Conservation (phyloP, 2,329 filamentous ascomycete genomes). For the Parasarocladium wereldwijsianum region DNA sequence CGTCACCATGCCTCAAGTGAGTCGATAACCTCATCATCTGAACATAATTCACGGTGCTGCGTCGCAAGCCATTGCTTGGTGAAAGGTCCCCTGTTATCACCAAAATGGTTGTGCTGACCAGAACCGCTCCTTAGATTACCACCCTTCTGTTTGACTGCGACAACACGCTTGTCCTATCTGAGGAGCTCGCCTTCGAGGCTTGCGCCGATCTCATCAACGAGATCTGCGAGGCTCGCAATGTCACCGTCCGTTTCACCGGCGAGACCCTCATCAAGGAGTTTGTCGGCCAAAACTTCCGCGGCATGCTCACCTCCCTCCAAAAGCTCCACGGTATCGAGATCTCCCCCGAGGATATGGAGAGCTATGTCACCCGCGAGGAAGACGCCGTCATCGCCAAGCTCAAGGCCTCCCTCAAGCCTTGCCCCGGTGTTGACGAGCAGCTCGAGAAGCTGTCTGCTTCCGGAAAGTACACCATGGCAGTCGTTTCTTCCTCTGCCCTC, state of each 20-base stretch:
- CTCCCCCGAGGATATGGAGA: slow-evolving; percentile 50
- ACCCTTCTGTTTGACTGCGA: slow-evolving; percentile 65
- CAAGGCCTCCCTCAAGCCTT: slow-evolving; percentile 49
- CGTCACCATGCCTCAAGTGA: slow-evolving; percentile 20
- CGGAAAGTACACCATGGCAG: slow-evolving; percentile 57
- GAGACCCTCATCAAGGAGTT: slow-evolving; percentile 71
- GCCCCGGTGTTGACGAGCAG: slow-evolving; percentile 51
- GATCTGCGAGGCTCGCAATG: slow-evolving; percentile 54
- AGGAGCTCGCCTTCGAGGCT: slow-evolving; percentile 81
- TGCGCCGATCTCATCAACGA: slow-evolving; percentile 82
- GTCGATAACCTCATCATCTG: slow-evolving; percentile 4
- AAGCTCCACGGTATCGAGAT: slow-evolving; percentile 63
- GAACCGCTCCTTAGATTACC: slow-evolving; percentile 32
- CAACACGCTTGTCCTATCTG: slow-evolving; percentile 88
- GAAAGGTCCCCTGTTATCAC: neutral
- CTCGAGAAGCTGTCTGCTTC: slow-evolving; percentile 47
- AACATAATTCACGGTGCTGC: neutral
- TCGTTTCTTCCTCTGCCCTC: slow-evolving; percentile 70
- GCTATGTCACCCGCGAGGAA: slow-evolving; percentile 64
- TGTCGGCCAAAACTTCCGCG: slow-evolving; percentile 87
- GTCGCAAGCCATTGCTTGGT: slow-evolving; percentile 1
- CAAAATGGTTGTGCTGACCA: neutral
- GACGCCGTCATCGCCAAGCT: slow-evolving; percentile 75
- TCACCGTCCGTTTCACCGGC: slow-evolving; percentile 59
- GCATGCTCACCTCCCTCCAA: slow-evolving; percentile 70